Percentiles rank a stretch among this genome's conserved stretches.
phyloP scores from a whole-genome alignment of 805 yeast species.

The Pachysolen tannophilus region DNA sequence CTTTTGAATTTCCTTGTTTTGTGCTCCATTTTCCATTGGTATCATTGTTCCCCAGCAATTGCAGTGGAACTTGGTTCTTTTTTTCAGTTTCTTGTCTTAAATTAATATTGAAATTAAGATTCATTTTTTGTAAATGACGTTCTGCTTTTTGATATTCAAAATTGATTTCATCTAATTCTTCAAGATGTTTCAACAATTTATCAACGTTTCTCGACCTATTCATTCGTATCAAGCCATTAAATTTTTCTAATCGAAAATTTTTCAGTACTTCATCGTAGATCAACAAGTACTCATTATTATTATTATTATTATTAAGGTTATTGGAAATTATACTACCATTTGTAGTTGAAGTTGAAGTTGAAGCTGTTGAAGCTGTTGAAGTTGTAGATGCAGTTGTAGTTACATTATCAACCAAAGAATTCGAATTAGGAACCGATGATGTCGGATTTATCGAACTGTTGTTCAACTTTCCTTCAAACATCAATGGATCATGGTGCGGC shows the following conservation, averaged over 20 bases:
- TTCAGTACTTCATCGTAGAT: conserved; percentile 19
- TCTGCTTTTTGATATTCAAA: not conserved
- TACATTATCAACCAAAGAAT: not conserved
- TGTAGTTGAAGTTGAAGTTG: not conserved
- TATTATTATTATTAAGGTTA: too few species aligned
- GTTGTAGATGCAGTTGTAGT: conserved; percentile 10
- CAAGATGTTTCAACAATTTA: conserved; percentile 11
- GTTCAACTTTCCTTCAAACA: conserved; percentile 21
- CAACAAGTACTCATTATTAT: conserved; percentile 16
- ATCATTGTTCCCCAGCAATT: too few species aligned
- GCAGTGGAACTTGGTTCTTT: too few species aligned
- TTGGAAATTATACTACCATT: not conserved
- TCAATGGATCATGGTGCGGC: conserved; percentile 12
- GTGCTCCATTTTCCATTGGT: too few species aligned
- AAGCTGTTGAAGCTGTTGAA: conserved; percentile 1
- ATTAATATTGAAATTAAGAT: too few species aligned
- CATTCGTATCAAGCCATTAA: conserved; percentile 20
- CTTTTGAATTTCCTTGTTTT: too few species aligned
- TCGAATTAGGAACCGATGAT: not conserved
- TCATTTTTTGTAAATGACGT: not conserved
- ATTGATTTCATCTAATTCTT: conserved; percentile 1
- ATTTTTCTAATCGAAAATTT: conserved; percentile 18
- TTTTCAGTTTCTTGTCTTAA: too few species aligned
- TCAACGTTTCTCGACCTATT: conserved; percentile 23
- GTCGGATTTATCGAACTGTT: too few species aligned